Conservation (phyloP, 2,329 filamentous ascomycete genomes). For the Xylariaceae sp. region DNA sequence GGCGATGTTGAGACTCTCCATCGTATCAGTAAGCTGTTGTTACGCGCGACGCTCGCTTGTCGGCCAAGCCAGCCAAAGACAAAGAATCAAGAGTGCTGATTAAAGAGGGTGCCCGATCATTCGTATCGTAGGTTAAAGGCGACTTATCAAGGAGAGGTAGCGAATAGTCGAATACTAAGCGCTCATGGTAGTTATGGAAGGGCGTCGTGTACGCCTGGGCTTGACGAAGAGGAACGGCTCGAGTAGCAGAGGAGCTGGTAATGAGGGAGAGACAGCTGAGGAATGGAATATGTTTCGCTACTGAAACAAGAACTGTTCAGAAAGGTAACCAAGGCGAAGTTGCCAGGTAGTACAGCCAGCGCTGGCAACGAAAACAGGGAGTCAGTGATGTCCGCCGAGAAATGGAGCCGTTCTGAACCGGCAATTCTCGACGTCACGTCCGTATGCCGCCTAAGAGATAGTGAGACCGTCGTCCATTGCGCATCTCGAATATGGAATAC, state of each 20-base stretch:
- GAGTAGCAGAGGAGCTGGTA: neutral
- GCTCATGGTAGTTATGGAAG: constrained; percentile 19
- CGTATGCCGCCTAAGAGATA: constrained; percentile 9
- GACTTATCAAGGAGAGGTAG: constrained; percentile 5
- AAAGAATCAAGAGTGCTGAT: constrained; percentile 5
- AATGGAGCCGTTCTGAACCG: neutral
- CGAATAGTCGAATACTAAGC: constrained; percentile 7
- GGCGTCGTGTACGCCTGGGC: constrained; percentile 3
- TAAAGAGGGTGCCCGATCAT: neutral
- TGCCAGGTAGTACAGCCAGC: neutral
- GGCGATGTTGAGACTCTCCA: constrained; percentile 70
- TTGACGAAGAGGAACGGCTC: neutral
- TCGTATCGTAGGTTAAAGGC: constrained; percentile 2
- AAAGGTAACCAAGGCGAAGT: neutral
- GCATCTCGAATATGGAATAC: neutral
- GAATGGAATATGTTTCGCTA: neutral
- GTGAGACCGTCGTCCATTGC: constrained; percentile 13
- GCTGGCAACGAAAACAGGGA: neutral
- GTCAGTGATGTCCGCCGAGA: neutral
- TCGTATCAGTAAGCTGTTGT: constrained; percentile 42
- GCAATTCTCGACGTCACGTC: constrained; percentile 11
- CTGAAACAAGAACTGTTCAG: neutral
- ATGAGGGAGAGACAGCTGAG: neutral
- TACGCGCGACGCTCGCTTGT: constrained; percentile 20
- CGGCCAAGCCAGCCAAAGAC: constrained; percentile 13